Percentiles rank a stretch among this genome's conserved stretches.
phyloP scores from a whole-genome alignment of 768 basidiomycete genomes.

The Tulasnella sp. region DNA sequence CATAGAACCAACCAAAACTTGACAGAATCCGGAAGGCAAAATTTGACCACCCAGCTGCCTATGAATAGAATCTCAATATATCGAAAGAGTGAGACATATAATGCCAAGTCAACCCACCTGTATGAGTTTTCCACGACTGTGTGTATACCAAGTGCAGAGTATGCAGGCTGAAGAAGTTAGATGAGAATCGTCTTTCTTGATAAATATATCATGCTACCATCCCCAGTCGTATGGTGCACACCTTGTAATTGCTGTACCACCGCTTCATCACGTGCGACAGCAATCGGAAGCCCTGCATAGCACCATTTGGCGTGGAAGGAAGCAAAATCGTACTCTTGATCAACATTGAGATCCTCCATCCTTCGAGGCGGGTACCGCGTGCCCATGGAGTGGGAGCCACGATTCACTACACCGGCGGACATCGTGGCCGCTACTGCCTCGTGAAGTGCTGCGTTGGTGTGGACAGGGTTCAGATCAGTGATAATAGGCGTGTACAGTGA shows the following conservation, averaged over 20 bases:
- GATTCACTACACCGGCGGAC: too few species aligned
- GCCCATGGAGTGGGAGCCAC: too few species aligned
- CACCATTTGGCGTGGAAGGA: not conserved
- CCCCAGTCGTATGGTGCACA: not conserved
- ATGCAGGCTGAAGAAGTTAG: not conserved
- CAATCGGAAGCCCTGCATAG: not conserved
- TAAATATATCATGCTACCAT: too few species aligned
- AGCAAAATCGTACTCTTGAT: not conserved
- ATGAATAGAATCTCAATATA: not conserved
- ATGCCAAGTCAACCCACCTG: not conserved
- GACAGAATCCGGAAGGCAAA: not conserved
- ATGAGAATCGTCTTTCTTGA: too few species aligned
- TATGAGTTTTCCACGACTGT: not conserved
- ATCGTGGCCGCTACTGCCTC: too few species aligned
- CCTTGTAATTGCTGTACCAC: conserved; percentile 8
- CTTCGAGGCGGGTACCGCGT: not conserved
- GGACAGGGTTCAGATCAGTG: conserved; percentile 20
- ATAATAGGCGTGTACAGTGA: conserved; percentile 6
- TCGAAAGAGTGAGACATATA: not conserved
- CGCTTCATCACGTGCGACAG: not conserved
- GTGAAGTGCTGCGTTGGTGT: conserved; percentile 18
- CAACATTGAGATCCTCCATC: not conserved
- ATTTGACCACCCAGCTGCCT: not conserved
- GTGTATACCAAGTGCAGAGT: conserved; percentile 2
- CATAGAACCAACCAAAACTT: not conserved